Evolutionary conservation across 106 monocot species (phyloP).

Genomic region (Platanthera guangdongensis): DNA sequence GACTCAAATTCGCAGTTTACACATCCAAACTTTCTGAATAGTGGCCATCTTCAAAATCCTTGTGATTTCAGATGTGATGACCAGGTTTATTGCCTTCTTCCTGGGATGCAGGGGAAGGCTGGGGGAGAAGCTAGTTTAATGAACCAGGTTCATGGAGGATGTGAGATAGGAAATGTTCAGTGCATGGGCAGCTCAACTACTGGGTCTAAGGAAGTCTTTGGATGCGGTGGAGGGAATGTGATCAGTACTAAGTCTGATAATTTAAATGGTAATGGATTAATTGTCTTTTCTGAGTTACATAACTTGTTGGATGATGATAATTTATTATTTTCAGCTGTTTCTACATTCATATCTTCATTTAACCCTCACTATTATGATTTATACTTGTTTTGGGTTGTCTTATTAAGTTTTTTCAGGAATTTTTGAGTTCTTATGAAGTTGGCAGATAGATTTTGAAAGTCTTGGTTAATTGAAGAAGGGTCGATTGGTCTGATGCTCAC

Average conservation of each 20-base stretch:
- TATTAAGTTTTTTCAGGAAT: neutral
- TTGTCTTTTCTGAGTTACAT: neutral
- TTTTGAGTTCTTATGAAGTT: neutral
- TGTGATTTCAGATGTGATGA: constrained; percentile 62
- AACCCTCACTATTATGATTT: neutral
- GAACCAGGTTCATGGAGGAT: constrained; percentile 33
- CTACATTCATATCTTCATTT: neutral
- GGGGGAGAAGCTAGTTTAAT: constrained; percentile 20
- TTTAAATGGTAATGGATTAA: constrained; percentile 21
- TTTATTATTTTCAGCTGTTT: neutral
- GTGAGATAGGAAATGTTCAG: constrained; percentile 46
- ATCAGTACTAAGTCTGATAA: constrained; percentile 17
- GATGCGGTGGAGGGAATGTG: constrained; percentile 27
- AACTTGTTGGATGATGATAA: neutral
- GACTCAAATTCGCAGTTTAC: constrained; percentile 14
- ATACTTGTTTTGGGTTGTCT: neutral
- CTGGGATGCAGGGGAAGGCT: constrained; percentile 34
- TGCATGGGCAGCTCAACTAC: constrained; percentile 39
- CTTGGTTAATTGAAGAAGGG: neutral
- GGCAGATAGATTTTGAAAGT: neutral
- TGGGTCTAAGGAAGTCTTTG: constrained; percentile 25
- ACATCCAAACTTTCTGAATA: constrained; percentile 17
- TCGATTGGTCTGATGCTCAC: neutral
- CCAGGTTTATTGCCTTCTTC: constrained; percentile 37
- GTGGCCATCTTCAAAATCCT: constrained; percentile 42